Base-by-base conservation (phyloP, 176 grass and related monocot genomes). In the Alloteropsis semialata region DNA sequence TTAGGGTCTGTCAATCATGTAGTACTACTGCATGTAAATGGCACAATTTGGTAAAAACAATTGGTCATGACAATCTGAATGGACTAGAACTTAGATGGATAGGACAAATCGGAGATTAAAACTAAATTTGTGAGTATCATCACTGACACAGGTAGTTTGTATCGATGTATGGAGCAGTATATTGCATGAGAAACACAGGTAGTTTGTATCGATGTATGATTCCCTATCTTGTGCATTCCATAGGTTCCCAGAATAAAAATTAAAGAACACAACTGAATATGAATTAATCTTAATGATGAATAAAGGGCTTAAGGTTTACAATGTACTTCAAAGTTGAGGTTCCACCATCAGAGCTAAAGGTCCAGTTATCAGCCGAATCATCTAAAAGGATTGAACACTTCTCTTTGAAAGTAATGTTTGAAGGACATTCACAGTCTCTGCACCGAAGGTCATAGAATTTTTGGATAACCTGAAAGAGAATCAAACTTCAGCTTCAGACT, bases 301-400 rank as follows among this genome's bases (percentile, higher is more conserved):
- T 58, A 81, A 78, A 91, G 85, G 84, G 68, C 17, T 76, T 80
- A 88, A 81, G 88, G 75, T 86, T 95, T 98, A 98, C 96, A 95
- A 95, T 98, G 92, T 98, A 98, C 89, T 98, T 98, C 77, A 81
- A 89, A 81, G 92, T 89, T 81, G 92, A 91, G 77, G 92, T 89
- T 87, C 85, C 91, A 53, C 84, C 84, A 76, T 98, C 90, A 76
- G 78, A 81, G 70, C 66, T 86, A 78, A 93, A 98, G 81, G 80
- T 95, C 96, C 96, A 98, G 59, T 86, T 93, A 67, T 91, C 88
- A 76, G 84, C 62, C 74, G 86, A 87, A 88, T 98, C 92, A 67
- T 84, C 83, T 54, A 98, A 79, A 77, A 98, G 88, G 82, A 84
- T 76, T 42, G 75, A 89, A 43, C 92, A 98, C 73, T 90, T 95